These are phyloP conservation scores for Huntiella decipiens DNA, from an alignment of 2,329 filamentous ascomycete species.

Conservation along the genomic window DNA sequence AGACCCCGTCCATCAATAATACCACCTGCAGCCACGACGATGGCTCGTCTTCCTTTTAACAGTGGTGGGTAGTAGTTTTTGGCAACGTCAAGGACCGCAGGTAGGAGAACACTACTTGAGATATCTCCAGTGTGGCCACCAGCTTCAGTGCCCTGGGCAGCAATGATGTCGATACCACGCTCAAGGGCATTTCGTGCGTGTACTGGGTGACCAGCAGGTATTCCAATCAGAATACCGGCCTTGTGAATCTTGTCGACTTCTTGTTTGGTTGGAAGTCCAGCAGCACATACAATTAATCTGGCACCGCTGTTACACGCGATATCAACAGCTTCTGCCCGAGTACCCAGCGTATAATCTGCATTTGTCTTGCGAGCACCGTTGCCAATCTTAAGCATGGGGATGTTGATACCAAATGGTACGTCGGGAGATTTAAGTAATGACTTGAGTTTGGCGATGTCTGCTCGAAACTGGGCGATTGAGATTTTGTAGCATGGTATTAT, in stretches of 20 bases:
- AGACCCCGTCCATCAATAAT: conserved; percentile 67
- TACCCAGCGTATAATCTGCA: conserved; percentile 84
- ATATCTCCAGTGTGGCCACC: conserved; percentile 86
- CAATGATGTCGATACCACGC: conserved; percentile 75
- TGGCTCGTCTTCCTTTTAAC: conserved; percentile 48
- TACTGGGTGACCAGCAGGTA: conserved; percentile 88
- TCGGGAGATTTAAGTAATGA: conserved; percentile 43
- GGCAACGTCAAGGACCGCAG: conserved; percentile 72
- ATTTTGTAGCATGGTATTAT: conserved; percentile 56
- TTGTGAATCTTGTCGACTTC: conserved; percentile 62
- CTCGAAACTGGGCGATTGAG: conserved; percentile 53
- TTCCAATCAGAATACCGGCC: conserved; percentile 75
- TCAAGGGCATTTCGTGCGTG: conserved; percentile 80
- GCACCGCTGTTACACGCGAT: conserved; percentile 75
- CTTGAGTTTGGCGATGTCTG: conserved; percentile 77
- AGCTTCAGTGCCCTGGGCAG: conserved; percentile 81
- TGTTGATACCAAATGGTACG: conserved; percentile 77
- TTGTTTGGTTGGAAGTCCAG: conserved; percentile 60
- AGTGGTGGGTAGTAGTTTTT: conserved; percentile 47
- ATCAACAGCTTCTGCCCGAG: conserved; percentile 71
- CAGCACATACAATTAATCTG: conserved; percentile 67
- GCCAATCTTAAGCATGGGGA: conserved; percentile 78
- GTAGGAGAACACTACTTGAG: conserved; percentile 69
- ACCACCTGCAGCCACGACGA: conserved; percentile 80
- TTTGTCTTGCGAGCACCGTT: conserved; percentile 74